These are phyloP conservation scores for Silene conica DNA, from an alignment of 148 eudicot species.

Conservation along the genomic window DNA sequence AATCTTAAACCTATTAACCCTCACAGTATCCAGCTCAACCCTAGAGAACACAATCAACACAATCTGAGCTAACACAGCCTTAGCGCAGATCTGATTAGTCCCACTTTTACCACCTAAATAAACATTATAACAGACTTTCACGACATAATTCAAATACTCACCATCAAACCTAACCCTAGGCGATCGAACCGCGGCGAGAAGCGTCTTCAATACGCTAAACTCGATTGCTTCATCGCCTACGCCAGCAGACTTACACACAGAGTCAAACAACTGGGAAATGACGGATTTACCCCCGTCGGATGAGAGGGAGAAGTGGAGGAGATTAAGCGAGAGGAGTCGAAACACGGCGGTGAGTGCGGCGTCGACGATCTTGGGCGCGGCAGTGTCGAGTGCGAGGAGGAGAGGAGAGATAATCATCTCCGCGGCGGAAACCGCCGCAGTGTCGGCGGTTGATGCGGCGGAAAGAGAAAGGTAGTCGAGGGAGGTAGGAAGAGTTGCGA, in stretches of 20 bases:
- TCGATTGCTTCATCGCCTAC: conserved; percentile 63
- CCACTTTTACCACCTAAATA: conserved; percentile 73
- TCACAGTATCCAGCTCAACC: conserved; percentile 58
- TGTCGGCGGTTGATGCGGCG: conserved; percentile 41
- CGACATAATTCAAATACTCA: conserved; percentile 61
- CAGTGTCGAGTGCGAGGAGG: conserved; percentile 60
- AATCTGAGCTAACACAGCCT: conserved; percentile 85
- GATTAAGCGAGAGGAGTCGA: conserved; percentile 48
- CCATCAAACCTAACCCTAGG: conserved; percentile 53
- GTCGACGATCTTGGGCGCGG: conserved; percentile 62
- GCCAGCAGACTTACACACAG: conserved; percentile 54
- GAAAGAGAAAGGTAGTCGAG: conserved; percentile 37
- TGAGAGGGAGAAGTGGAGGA: conserved; percentile 31
- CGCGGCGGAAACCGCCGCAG: conserved; percentile 35
- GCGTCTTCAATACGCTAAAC: conserved; percentile 51
- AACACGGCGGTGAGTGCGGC: conserved; percentile 67
- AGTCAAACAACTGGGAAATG: conserved; percentile 33
- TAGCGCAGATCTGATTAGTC: conserved; percentile 90
- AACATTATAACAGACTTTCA: conserved; percentile 74
- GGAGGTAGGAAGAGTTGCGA: conserved; percentile 42
- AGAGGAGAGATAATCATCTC: conserved; percentile 54
- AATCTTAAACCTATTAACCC: conserved; percentile 33
- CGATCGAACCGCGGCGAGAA: conserved; percentile 68
- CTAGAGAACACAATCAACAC: conserved; percentile 64
- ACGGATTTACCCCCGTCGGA: neutral